Base-by-base conservation (phyloP, 352 stramenopile genomes). In the Phytopythium aichiense region DNA sequence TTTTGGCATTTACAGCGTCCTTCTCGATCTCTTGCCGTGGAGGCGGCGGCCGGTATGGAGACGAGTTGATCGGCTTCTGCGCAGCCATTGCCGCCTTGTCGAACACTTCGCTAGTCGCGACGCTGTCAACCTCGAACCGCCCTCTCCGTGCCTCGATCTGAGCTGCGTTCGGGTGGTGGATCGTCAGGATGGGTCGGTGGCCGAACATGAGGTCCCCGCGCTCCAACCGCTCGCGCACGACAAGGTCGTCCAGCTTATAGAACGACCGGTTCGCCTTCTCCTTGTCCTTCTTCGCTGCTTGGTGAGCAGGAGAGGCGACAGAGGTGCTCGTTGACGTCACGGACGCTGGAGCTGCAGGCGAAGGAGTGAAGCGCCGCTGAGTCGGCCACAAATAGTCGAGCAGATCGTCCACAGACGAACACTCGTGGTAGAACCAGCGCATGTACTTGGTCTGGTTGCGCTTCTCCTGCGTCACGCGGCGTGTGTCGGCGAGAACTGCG, bases 371-470 rank as follows among this genome's bases (percentile, higher is more conserved):
- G 7, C 70, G 72, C 28, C 74, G 58, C 20, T 74, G 74, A 0
- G 57, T 77, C 6, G 76, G 80, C 80, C 80, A 89, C 11, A 70
- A 30, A 51, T 87, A 88, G 15, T 67, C 66, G 0, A 89, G 61
- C n/a, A 89, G 35, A 15, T 89, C 65, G 38, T 89, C 80, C 12
- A 84, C 77, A 0, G 72, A 85, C 45, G 66, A 54, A 56, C 76
- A 88, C 42, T 81, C 65, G 7, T 68, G 50, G 53, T 87, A 88
- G 56, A 89, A 89, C 80, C 80, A 88, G 33, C 76, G 72, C 38
- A 89, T 66, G 64, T 89, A 88, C 50, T 76, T 57, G 20, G 54
- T 53, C 53, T 85, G 80, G 50, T 71, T 68, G 0, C 59, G 69
- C 43, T 80, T 78, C 50, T 88, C 80, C 22, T 66, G 46, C 45